Evolutionary conservation across 768 basidiomycete species (phyloP).

Genomic region (Boletus edulis): DNA sequence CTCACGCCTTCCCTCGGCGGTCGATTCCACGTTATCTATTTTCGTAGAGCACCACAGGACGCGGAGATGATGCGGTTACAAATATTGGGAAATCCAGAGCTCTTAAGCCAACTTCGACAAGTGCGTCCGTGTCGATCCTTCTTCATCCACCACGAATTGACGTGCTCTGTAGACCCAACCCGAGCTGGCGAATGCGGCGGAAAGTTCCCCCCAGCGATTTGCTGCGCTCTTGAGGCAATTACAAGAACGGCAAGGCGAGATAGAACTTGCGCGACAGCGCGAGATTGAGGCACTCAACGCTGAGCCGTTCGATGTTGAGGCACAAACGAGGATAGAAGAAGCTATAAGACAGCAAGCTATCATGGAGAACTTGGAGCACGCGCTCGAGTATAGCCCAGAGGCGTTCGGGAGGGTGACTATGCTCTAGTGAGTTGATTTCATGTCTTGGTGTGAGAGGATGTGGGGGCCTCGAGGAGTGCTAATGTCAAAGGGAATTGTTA

Average conservation of each 20-base stretch:
- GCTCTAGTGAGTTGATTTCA: slow-evolving; percentile 76
- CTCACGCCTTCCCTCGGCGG: not conserved
- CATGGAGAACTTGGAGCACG: slow-evolving; percentile 90
- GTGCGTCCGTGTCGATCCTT: slow-evolving; percentile 35
- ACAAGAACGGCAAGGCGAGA: slow-evolving; percentile 49
- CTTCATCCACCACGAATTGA: not conserved
- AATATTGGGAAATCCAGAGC: slow-evolving; percentile 74
- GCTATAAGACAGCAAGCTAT: slow-evolving; percentile 87
- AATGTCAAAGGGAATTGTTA: slow-evolving; percentile 28
- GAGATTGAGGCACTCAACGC: slow-evolving; percentile 73
- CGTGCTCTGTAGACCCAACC: slow-evolving; percentile 59
- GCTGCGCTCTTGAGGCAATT: slow-evolving; percentile 67
- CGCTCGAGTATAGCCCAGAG: slow-evolving; percentile 91
- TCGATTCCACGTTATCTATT: not conserved
- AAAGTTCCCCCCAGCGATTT: slow-evolving; percentile 68
- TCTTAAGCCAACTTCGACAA: slow-evolving; percentile 71
- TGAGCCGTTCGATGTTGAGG: slow-evolving; percentile 90
- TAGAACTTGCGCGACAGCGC: slow-evolving; percentile 55
- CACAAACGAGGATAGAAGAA: slow-evolving; percentile 92
- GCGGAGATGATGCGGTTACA: slow-evolving; percentile 90
- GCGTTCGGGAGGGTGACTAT: slow-evolving; percentile 92
- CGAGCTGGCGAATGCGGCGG: slow-evolving; percentile 73
- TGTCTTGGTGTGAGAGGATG: not conserved
- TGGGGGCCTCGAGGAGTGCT: slow-evolving; percentile 7
- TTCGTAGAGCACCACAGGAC: slow-evolving; percentile 68